Conservation (phyloP, 257 asterid genomes). For the Lantana camara region DNA sequence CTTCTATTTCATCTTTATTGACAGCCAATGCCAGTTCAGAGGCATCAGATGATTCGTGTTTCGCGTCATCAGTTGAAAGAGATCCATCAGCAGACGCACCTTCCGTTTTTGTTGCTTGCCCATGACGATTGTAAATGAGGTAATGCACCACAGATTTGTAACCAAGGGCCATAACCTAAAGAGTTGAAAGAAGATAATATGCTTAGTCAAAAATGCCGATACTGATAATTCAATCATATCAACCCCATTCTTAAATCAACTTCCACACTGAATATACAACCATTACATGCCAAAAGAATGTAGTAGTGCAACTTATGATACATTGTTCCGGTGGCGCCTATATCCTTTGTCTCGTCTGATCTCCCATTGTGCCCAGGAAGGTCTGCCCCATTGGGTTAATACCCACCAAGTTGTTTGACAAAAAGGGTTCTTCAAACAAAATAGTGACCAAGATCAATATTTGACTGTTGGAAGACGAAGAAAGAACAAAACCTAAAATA, state of each 20-base stretch:
- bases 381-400: neutral
- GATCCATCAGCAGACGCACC: no score
- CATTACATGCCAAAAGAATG: neutral
- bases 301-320: constrained; percentile 43
- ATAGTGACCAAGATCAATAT: no score
- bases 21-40: neutral
- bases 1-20: constrained; percentile 5
- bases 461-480: no score
- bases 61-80: constrained; percentile 27
- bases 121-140: constrained; percentile 47
- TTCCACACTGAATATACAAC: neutral
- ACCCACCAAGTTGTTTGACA: neutral
- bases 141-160: constrained; percentile 83
- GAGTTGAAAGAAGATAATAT: neutral
- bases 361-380: no score
- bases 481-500: no score
- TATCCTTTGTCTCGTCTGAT: constrained; percentile 51
- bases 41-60: constrained; percentile 26
- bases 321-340: constrained; percentile 61
- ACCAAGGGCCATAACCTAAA: constrained; percentile 55
- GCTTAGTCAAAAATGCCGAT: constrained; percentile 1
- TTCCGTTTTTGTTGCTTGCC: no score
- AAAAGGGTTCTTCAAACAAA: no score
- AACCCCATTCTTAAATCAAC: neutral
- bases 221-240: neutral